Evolutionary conservation across 148 eudicot genomes (phyloP), one percentile per base, ranked within the genome.

Genomic region (Mesembryanthemum crystallinum): DNA sequence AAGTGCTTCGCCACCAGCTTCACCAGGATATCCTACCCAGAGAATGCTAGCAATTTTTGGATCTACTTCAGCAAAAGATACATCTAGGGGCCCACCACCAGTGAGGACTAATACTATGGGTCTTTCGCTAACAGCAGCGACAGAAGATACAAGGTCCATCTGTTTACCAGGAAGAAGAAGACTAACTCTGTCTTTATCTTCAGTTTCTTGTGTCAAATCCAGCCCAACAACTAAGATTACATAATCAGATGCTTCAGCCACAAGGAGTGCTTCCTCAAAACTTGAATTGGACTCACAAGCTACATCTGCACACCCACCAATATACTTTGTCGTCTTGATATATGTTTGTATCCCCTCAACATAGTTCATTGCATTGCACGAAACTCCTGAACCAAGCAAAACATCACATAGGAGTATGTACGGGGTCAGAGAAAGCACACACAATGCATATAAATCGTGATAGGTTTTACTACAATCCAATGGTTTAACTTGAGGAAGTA

Each of bases 1-100:
- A 57, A 96, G 92, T 14, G 99, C 97, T 69, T 69, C 71, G 65
- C 94, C 93, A 78, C 97, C 99, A 72, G 90, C 84, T 83, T 96
- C 99, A 71, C 98, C 99, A 28, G 99, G 99, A 79, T 96, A 96
- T 33, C 98, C 99, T 68, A 91, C 84, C 99, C 99, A 96, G 33
- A 96, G 83, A 80, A 92, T 92, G 81, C 97, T 84, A 8, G 88
- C 91, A 39, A 96, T 87, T 18, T 81, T 62, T 20, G 89, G 85
- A 71, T 96, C 88, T 27, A 57, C 82, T 67, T 85, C 76, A 58
- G 98, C 97, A 68, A 92, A 90, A 35, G 94, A 90, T 4, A 96
- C 81, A 73, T 96, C 99, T 63, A 92, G 54, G 7, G 99, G 99
- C 58, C 99, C 99, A 70, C 99, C 99, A 55, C 99, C 99, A 61